A percentile compares a stretch with the other conserved stretches of the same genome.
These are phyloP conservation scores for Butyriboletus appendiculatus DNA, from an alignment of 1,284 basidiomycete species.

Conservation along the genomic window DNA sequence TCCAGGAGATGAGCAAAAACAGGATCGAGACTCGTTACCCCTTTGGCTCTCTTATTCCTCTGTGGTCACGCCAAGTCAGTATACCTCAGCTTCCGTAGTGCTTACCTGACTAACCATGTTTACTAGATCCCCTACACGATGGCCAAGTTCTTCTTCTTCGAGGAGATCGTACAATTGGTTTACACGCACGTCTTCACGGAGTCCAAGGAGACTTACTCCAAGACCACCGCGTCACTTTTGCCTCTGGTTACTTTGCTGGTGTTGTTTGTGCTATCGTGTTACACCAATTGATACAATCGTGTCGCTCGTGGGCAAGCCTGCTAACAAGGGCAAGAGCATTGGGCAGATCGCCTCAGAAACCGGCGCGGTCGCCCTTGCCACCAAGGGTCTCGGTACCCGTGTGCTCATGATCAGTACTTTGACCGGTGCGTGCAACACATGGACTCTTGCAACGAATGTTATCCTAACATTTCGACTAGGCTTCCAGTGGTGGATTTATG, in stretches of 20 bases:
- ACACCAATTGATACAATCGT: constrained; percentile 80
- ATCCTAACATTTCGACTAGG: constrained; percentile 34
- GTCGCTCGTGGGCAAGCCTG: constrained; percentile 74
- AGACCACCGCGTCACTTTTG: constrained; percentile 73
- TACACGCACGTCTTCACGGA: constrained; percentile 74
- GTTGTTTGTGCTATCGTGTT: constrained; percentile 81
- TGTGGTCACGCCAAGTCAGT: constrained; percentile 79
- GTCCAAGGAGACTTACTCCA: constrained; percentile 70
- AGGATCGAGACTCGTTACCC: constrained; percentile 72
- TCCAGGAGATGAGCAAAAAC: constrained; percentile 62
- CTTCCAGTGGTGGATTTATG: constrained; percentile 91
- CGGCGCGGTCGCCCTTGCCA: constrained; percentile 59
- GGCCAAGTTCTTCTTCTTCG: constrained; percentile 88
- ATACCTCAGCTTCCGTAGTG: not conserved
- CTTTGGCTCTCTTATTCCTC: constrained; percentile 76
- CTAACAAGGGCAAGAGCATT: constrained; percentile 74
- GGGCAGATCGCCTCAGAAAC: constrained; percentile 68
- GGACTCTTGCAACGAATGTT: not conserved
- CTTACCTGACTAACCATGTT: not conserved
- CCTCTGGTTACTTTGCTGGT: constrained; percentile 83
- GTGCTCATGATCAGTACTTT: constrained; percentile 80
- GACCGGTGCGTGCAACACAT: constrained; percentile 45
- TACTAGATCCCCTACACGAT: constrained; percentile 79
- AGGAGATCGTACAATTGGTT: constrained; percentile 76
- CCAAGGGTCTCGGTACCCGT: constrained; percentile 79